Base-by-base conservation (phyloP, 139 green algal species). In the Chlorella sorokiniana region DNA sequence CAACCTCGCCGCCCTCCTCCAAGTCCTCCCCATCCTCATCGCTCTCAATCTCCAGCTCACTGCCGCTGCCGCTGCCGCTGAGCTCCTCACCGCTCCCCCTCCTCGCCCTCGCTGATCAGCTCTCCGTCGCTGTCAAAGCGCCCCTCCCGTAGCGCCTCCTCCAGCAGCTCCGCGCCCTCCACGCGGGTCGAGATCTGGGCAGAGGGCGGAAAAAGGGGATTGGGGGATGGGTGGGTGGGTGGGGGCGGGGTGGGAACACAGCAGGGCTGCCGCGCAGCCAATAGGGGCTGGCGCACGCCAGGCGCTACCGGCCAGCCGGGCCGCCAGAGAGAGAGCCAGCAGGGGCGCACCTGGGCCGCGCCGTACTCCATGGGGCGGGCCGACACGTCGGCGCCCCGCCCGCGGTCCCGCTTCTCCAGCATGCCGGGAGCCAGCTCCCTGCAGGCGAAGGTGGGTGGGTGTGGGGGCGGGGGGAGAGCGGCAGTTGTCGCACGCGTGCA, bases 331-430 rank as follows among this genome's bases (percentile, higher is more conserved):
- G 20, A n/a, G 35, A 33, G 56, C 18, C 56, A 65, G 22, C 18
- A n/a, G n/a, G 33, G 3, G 11, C 64, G 37, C 67, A 83, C 78
- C 78, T 78, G 48, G 8, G 72, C 31, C 22, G 86, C 84, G 1
- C 94, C 94, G 79, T 96, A 97, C 62, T 81, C 74, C 54, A 84
- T 63, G 48, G 84, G 87, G 69, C 84, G 86, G 37, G 81, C 51
- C 40, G 31, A 83, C 73, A 96, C 37, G 82, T 97, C 93, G 0
- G 92, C 96, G 10, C 86, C 91, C 22, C 93, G 82, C 4, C 96
- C 96, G 8, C 96, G 87, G 76, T 99, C 94, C 81, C 93, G 93
- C 91, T 97, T 98, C 73, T 92, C 89, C 42, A 99, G 90, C 94
- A 99, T 91, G 38, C 84, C 75, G 0, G 96, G 96, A 38, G 94